Conservation (phyloP, 352 stramenopile genomes). For the Pythium dissimile region DNA sequence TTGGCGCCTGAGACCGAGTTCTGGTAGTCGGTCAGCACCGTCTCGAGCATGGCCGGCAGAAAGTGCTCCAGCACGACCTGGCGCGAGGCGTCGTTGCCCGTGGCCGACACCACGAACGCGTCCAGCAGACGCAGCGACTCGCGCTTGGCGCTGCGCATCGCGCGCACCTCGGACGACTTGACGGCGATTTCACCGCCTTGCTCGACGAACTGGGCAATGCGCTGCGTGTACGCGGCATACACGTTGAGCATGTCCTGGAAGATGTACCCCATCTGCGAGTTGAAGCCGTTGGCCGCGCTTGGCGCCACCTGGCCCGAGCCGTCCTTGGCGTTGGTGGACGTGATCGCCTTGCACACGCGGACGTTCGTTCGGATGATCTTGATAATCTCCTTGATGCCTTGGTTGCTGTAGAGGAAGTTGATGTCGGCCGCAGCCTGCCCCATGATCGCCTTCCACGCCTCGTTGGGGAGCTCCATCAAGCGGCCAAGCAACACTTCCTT, state of each 20-base stretch:
- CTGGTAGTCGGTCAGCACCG: conserved; percentile 96
- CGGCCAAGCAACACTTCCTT: conserved; percentile 90
- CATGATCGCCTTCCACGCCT: conserved; percentile 88
- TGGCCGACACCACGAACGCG: conserved; percentile 92
- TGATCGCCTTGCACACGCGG: conserved; percentile 93
- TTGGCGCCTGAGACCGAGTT: conserved; percentile 65
- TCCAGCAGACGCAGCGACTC: conserved; percentile 96
- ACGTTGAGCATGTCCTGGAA: conserved; percentile 99
- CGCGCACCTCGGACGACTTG: conserved; percentile 90
- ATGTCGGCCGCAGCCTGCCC: conserved; percentile 68
- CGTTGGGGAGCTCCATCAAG: conserved; percentile 96
- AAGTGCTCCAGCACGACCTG: conserved; percentile 92
- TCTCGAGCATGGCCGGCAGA: conserved; percentile 95
- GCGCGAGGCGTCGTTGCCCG: conserved; percentile 60
- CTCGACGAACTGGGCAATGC: conserved; percentile 90
- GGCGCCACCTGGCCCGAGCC: conserved; percentile 16
- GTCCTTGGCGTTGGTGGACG: conserved; percentile 19
- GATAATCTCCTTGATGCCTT: conserved; percentile 90
- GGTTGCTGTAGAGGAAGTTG: conserved; percentile 72
- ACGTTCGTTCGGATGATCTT: conserved; percentile 99
- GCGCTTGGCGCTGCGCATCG: conserved; percentile 96
- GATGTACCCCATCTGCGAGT: conserved; percentile 96
- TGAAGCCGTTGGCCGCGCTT: conserved; percentile 91
- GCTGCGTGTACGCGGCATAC: conserved; percentile 98
- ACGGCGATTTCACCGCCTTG: conserved; percentile 92